Base-by-base conservation (phyloP, 306 rosid species). In the Ceratonia siliqua region DNA sequence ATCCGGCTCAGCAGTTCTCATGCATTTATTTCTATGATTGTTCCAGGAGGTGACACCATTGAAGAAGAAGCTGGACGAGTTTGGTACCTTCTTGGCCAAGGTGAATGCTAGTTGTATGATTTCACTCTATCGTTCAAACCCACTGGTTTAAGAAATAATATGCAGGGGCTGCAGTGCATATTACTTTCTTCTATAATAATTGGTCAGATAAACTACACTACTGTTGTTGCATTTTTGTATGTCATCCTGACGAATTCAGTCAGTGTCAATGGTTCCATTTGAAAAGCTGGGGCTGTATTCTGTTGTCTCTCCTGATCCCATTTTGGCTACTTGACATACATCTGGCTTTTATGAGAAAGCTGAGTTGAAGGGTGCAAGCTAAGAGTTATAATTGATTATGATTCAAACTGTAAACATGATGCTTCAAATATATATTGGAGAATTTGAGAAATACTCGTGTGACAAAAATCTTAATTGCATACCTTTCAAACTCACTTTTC, bases 1-100 rank as follows among this genome's bases (percentile, higher is more conserved):
- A 17, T 53, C n/a, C n/a, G n/a, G n/a, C n/a, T n/a, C 63, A 36
- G 69, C 39, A 12, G 28, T 57, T 48, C 75, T 79, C 48, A 72
- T 62, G 35, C 41, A 27, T 61, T 72, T 63, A 41, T 14, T 63
- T 39, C 69, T 65, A 57, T 72, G 70, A 71, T 71, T 79, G 43
- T 83, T 89, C 76, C 89, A 94, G 98, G 98, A 94, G 85, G 97
- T 8, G 62, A 94, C 98, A 8, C 98, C 97, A 14, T 78, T 94
- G 90, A 94, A 94, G 84, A 94, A 92, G 88, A 94, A 94, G 90
- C 81, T 94, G 81, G 97, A 94, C 3, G 98, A 92, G 46, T 94
- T 94, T 77, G 98, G 98, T 68, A 88, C 96, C 72, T 91, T 94
- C 81, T 80, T 94, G 82, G 97, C 98, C 78, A 94, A 91, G 97